phyloP scores from a whole-genome alignment of 805 yeast genomes.

The Barnettozyma botsteinii region DNA sequence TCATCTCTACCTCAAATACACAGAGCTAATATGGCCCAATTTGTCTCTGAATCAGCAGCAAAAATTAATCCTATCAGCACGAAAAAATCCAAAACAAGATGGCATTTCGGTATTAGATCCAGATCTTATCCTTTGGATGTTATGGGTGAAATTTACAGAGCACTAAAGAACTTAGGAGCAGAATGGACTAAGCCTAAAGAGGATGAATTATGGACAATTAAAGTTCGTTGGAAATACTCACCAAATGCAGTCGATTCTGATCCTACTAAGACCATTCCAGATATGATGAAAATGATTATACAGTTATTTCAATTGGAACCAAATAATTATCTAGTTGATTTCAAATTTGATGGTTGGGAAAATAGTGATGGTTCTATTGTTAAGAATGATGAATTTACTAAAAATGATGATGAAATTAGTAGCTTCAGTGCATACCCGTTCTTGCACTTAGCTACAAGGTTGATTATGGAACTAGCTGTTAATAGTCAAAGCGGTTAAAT shows the following conservation, averaged over 20 bases:
- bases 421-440: conserved; percentile 96
- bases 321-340: conserved; percentile 91
- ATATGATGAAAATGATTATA: conserved; percentile 93
- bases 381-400: conserved; percentile 23
- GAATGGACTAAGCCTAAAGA: conserved; percentile 96
- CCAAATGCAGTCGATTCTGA: conserved; percentile 28
- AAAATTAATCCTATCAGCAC: conserved; percentile 51
- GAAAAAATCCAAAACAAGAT: conserved; percentile 87
- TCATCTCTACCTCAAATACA: conserved; percentile 93
- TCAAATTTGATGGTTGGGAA: conserved; percentile 98
- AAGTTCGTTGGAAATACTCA: conserved; percentile 87
- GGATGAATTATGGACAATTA: conserved; percentile 92
- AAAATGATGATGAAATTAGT: conserved; percentile 65
- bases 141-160: conserved; percentile 97
- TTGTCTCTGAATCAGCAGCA: conserved; percentile 41
- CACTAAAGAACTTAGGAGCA: conserved; percentile 88
- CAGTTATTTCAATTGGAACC: conserved; percentile 95
- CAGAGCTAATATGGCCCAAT: conserved; percentile 81
- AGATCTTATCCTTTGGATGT: conserved; percentile 95
- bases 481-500: conserved; percentile 57
- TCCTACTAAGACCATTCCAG: conserved; percentile 40
- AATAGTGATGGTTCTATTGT: conserved; percentile 33
- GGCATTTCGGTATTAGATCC: conserved; percentile 98
- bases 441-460: conserved; percentile 82
- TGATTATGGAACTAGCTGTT: conserved; percentile 95